These are phyloP conservation scores for Candida sithepensis DNA, from an alignment of 805 yeast species.

Conservation along the genomic window DNA sequence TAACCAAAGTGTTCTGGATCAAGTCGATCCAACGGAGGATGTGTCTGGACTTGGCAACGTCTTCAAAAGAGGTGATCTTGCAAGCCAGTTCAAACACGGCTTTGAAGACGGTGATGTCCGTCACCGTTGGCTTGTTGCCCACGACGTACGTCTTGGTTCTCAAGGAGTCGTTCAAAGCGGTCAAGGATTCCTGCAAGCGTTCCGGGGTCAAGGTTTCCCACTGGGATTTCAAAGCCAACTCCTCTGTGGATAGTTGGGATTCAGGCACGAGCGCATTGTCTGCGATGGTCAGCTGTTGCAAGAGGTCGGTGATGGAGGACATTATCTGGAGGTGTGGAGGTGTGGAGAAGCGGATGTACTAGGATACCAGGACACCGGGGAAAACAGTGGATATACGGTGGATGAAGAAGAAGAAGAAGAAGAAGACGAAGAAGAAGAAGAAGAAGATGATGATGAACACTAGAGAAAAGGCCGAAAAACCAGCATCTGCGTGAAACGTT, in stretches of 20 bases:
- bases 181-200: conserved; percentile 50
- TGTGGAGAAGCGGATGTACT: neutral
- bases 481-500: neutral
- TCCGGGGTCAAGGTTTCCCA: conserved; percentile 71
- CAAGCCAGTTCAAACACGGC: conserved; percentile 58
- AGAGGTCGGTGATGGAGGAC: conserved; percentile 29
- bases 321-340: conserved; percentile 8
- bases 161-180: conserved; percentile 66
- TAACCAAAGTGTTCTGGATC: conserved; percentile 58
- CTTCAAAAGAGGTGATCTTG: conserved; percentile 50
- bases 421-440: neutral
- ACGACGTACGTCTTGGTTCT: conserved; percentile 67
- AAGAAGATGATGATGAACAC: neutral
- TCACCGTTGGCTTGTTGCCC: conserved; percentile 61
- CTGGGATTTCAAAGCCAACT: conserved; percentile 66
- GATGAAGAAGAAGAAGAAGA: too few relatives aligned
- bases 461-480: too few relatives aligned
- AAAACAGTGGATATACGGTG: neutral
- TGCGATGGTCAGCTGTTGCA: conserved; percentile 28
- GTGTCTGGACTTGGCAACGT: conserved; percentile 69
- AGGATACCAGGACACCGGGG: neutral
- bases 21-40: conserved; percentile 90
- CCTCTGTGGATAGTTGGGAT: conserved; percentile 31
- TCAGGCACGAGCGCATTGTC: conserved; percentile 14
- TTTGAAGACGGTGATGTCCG: conserved; percentile 71